Conservation (phyloP, 805 yeast species). For the Candida tallmaniae region DNA sequence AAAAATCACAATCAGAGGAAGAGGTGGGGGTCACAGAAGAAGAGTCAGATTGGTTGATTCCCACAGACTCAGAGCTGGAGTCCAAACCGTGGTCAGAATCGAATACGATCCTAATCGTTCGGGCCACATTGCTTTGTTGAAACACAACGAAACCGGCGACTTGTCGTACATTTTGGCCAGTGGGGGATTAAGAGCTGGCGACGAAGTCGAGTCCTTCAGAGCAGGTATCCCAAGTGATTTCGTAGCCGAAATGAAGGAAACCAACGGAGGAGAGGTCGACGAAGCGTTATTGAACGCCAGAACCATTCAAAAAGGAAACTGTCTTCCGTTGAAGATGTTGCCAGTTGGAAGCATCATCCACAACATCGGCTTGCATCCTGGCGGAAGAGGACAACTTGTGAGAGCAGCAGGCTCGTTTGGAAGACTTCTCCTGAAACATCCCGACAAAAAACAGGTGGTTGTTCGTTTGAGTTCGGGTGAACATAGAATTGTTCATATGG, state of each 20-base stretch:
- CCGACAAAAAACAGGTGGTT: constrained; percentile 65
- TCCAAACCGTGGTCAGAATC: constrained; percentile 76
- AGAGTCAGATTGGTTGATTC: constrained; percentile 82
- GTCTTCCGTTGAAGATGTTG: constrained; percentile 86
- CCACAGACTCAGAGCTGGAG: constrained; percentile 61
- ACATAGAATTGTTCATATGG: constrained; percentile 80
- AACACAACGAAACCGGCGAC: constrained; percentile 57
- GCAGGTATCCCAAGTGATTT: constrained; percentile 78
- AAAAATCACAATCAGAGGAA: constrained; percentile 83
- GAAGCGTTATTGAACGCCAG: constrained; percentile 86
- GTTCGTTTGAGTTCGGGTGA: constrained; percentile 88
- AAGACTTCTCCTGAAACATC: constrained; percentile 74
- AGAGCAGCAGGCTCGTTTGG: constrained; percentile 95
- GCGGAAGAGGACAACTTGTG: constrained; percentile 82
- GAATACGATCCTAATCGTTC: constrained; percentile 96
- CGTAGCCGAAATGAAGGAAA: constrained; percentile 61
- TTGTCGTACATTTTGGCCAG: constrained; percentile 83
- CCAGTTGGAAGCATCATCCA: constrained; percentile 94
- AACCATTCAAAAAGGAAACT: constrained; percentile 90
- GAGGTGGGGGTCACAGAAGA: constrained; percentile 96
- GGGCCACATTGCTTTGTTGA: constrained; percentile 84
- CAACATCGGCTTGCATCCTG: constrained; percentile 69
- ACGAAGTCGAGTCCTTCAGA: constrained; percentile 83
- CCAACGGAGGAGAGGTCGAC: constrained; percentile 75
- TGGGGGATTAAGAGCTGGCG: constrained; percentile 92